A percentile compares a stretch with the other conserved stretches of the same genome.
phyloP scores from a whole-genome alignment of 371 early-diverging fungal genomes.

The Mortierella sp. region DNA sequence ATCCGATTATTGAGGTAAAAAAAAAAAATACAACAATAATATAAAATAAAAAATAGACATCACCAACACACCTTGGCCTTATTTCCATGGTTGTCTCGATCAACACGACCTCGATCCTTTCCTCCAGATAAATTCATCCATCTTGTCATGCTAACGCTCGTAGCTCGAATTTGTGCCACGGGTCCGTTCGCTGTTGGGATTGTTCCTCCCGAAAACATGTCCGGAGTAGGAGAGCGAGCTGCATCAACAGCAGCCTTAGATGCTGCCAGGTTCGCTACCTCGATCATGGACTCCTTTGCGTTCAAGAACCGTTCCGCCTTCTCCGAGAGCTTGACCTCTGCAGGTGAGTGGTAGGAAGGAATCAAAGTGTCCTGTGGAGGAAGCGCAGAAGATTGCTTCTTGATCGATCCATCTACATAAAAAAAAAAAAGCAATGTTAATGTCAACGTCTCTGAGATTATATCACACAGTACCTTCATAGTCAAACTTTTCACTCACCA shows the following conservation, averaged over 20 bases:
- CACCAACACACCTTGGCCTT: constrained; percentile 40
- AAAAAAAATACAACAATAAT: neutral
- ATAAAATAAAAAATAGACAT: neutral
- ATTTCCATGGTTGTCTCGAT: constrained; percentile 8
- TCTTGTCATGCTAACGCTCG: constrained; percentile 30
- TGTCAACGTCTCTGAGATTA: no score
- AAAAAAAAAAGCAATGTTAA: neutral
- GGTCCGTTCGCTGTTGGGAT: constrained; percentile 14
- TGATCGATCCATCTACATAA: constrained; percentile 20
- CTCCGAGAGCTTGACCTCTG: constrained; percentile 39
- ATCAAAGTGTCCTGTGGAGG: constrained; percentile 50
- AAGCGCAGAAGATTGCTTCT: constrained; percentile 30
- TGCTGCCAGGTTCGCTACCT: constrained; percentile 26
- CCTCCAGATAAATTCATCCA: constrained; percentile 47
- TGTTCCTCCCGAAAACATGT: constrained; percentile 8
- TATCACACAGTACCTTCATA: no score
- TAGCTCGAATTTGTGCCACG: constrained; percentile 31
- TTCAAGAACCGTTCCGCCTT: constrained; percentile 38
- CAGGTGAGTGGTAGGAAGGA: constrained; percentile 34
- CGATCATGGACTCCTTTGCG: constrained; percentile 39
- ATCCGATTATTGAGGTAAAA: no score
- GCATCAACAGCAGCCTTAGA: constrained; percentile 30
- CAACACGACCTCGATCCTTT: constrained; percentile 2
- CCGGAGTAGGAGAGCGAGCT: constrained; percentile 26
- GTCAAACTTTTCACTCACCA: constrained; percentile 17